These are phyloP conservation scores for Teunomyces gatunensis DNA, from an alignment of 805 yeast species.

Conservation along the genomic window DNA sequence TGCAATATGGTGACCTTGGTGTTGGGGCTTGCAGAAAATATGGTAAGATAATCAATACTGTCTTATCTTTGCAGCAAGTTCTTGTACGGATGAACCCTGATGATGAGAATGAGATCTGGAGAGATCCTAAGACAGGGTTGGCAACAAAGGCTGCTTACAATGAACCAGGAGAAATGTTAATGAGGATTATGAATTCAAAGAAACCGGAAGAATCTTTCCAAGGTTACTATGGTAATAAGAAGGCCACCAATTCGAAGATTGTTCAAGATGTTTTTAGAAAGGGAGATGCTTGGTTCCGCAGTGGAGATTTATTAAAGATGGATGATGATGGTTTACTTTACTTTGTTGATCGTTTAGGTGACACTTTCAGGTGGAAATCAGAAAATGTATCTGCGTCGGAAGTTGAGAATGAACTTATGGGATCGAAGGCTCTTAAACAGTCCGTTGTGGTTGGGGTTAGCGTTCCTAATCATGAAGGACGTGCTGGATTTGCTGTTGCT, in stretches of 20 bases:
- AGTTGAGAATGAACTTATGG: conserved; percentile 74
- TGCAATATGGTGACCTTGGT: conserved; percentile 75
- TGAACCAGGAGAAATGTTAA: conserved; percentile 86
- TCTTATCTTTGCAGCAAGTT: conserved; percentile 53
- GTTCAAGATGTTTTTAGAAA: conserved; percentile 68
- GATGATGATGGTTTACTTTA: conserved; percentile 70
- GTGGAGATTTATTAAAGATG: conserved; percentile 76
- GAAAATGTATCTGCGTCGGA: conserved; percentile 94
- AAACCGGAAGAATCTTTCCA: conserved; percentile 77
- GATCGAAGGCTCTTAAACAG: conserved; percentile 49
- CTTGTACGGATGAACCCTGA: conserved; percentile 77
- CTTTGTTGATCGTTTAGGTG: conserved; percentile 91
- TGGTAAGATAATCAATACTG: conserved; percentile 55
- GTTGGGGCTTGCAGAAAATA: conserved; percentile 86
- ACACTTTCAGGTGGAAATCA: conserved; percentile 94
- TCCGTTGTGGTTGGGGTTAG: conserved; percentile 85
- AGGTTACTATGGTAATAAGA: conserved; percentile 80
- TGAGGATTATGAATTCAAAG: conserved; percentile 63
- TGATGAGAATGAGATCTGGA: conserved; percentile 67
- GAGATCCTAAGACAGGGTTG: conserved; percentile 63
- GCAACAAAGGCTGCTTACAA: conserved; percentile 52
- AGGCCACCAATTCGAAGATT: conserved; percentile 77
- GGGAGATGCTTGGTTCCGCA: conserved; percentile 90
- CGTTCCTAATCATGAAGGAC: conserved; percentile 86
- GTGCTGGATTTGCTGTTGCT: conserved; percentile 87